Evolutionary conservation across 1,284 basidiomycete species (phyloP), one percentile per base, ranked within the genome.

Genomic region (Ceratobasidium sp.): DNA sequence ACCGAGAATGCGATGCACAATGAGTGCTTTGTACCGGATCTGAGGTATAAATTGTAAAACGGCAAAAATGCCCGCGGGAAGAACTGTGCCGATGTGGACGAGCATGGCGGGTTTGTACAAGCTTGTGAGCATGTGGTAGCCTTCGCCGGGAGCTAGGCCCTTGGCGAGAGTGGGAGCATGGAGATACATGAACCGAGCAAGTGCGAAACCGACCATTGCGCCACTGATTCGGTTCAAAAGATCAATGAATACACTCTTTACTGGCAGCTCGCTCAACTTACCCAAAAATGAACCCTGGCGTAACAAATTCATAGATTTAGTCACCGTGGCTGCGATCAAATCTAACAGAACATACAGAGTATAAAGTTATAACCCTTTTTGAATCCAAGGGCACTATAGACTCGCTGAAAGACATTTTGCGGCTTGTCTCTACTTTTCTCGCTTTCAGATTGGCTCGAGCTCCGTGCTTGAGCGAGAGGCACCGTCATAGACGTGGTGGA

Each of bases 21-120:
- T 74, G 0, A 78, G 40, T 23, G 78, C 78, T 33, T 77, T 78
- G 28, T 78, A 59, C 6, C 71, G 70, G 50, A 80, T 78, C 1
- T 33, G 56, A 26, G 79, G 79, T 23, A 80, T 56, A 44, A 80
- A 78, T 66, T 80, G 79, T 9, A 78, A 44, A 10, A 77, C 73
- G 3, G 77, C 62, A 28, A 80, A 69, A 50, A 80, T 69, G 17
- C 77, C 71, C 15, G 70, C 70, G 26, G 69, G 68, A 13, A 78
- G 62, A 15, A 74, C 64, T 17, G 69, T 38, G 13, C 26, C 67
- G 15, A 78, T n/a, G 44, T 78, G 77, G 15, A 78, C 46, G 38
- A 78, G 40, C 33, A 78, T 66, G n/a, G 65, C 77, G 15, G 56
- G 65, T 40, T 48, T 52, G 61, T 74, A 74, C 15, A 65, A 20